phyloP scores from a whole-genome alignment of 2,329 filamentous ascomycete species.

The Scopulariopsis brevicaulis region DNA sequence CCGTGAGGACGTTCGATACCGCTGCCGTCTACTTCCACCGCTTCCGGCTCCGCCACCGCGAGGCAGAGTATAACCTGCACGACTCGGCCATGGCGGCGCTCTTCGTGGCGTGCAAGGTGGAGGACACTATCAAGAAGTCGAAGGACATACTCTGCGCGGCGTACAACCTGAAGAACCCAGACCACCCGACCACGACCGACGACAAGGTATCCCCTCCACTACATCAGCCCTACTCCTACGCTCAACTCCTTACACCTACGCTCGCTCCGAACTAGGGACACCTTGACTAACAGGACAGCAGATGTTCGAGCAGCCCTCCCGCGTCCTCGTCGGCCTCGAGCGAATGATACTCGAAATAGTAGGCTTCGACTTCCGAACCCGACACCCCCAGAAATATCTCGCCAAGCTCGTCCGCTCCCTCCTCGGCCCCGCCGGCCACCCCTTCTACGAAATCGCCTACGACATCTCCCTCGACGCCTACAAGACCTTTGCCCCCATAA shows the following conservation, averaged over 20 bases:
- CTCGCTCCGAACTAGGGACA: too few species aligned
- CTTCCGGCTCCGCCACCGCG: conserved; percentile 77
- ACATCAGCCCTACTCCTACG: background rate
- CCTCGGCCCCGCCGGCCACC: conserved; percentile 33
- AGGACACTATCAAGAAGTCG: conserved; percentile 96
- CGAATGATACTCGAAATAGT: conserved; percentile 86
- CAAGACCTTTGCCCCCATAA: conserved; percentile 84
- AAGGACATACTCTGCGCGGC: conserved; percentile 84
- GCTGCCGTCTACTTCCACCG: conserved; percentile 90
- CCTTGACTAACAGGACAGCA: conserved; percentile 18
- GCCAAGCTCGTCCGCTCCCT: conserved; percentile 64
- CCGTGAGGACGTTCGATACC: conserved; percentile 83
- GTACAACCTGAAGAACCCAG: conserved; percentile 68
- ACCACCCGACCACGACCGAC: conserved; percentile 62
- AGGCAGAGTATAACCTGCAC: conserved; percentile 72
- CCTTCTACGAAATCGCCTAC: conserved; percentile 60
- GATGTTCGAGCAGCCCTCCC: conserved; percentile 70
- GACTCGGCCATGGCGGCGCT: conserved; percentile 82
- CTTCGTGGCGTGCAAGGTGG: conserved; percentile 91
- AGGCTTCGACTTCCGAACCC: conserved; percentile 85
- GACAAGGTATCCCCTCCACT: conserved; percentile 49
- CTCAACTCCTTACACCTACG: background rate
- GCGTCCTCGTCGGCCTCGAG: conserved; percentile 80
- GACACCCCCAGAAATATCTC: conserved; percentile 76
- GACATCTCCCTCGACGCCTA: conserved; percentile 82